Base-by-base conservation (phyloP, 176 grass and related monocot species). In the Avena insularis region DNA sequence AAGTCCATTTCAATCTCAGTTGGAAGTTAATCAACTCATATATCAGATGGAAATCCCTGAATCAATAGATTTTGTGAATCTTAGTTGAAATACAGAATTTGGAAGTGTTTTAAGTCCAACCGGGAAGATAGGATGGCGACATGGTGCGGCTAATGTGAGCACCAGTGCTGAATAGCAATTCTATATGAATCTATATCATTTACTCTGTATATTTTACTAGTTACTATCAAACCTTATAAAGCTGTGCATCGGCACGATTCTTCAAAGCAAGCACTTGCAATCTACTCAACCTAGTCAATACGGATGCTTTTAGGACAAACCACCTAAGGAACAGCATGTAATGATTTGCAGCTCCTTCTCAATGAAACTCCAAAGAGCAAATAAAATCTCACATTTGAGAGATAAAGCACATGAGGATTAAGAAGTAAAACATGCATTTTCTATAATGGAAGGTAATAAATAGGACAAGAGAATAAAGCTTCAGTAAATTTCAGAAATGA, bases 401-500 rank as follows among this genome's bases (percentile, higher is more conserved):
- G 75, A 84, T 84, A 62, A 49, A 45, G 9, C 0, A 59, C 6
- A 60, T 55, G 71, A 73, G 66, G 56, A n/a, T 9, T 77, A 17
- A 15, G 11, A 64, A 64, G 79, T 12, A 13, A 9, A 21, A 57
- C 86, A 79, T 79, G 20, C 35, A 78, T 81, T 66, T 79, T 63
- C 3, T 79, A 79, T 54, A 58, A 45, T 55, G 55, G 36, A 1
- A 70, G 36, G 49, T 83, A 78, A 88, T 46, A 77, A 84, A 74
- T 50, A 82, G n/a, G 78, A 86, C 92, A 64, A 48, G 31, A 3
- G 77, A 64, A 60, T 56, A 69, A 79, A 75, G 59, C 80, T 3
- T 63, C 19, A 74, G 78, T 40, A 51, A 84, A 60, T 56, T 73
- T 90, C 33, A 87, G 43, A 83, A 85, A 65, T 19, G 79, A 83